Percentiles rank a stretch among this genome's conserved stretches.
phyloP scores from a whole-genome alignment of 78 protist genomes.

The Dictyostelium firmibasis region DNA sequence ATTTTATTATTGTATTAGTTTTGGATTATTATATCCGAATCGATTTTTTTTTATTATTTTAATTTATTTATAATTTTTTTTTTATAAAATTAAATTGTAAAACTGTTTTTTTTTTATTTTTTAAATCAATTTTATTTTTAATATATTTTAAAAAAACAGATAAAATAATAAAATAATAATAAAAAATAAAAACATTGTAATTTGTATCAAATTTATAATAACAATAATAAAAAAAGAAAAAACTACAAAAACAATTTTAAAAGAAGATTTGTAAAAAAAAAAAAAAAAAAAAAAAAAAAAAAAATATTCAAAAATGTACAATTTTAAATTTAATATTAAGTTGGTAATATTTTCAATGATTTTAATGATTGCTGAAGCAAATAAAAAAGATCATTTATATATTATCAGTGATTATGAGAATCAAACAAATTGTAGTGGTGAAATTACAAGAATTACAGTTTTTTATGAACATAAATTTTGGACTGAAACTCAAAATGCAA shows the following conservation, averaged over 20 bases:
- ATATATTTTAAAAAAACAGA: too few species aligned
- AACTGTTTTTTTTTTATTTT: neutral
- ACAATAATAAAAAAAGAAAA: neutral
- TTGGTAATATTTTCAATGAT: neutral
- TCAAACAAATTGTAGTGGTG: neutral
- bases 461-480: neutral
- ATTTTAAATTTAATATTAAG: too few species aligned
- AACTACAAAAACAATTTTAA: neutral
- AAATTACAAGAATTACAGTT: neutral
- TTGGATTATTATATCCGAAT: neutral
- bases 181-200: neutral
- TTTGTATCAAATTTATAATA: neutral
- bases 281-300: neutral
- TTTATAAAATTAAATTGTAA: neutral
- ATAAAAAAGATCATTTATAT: neutral
- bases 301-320: neutral
- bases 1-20: neutral
- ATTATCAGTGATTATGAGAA: neutral
- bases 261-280: neutral
- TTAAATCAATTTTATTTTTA: too few species aligned
- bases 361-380: neutral
- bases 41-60: neutral
- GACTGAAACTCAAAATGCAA: neutral
- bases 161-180: too few species aligned
- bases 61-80: too few species aligned